Base-by-base conservation (phyloP, 768 basidiomycete genomes). In the Austroboletus eburneus region DNA sequence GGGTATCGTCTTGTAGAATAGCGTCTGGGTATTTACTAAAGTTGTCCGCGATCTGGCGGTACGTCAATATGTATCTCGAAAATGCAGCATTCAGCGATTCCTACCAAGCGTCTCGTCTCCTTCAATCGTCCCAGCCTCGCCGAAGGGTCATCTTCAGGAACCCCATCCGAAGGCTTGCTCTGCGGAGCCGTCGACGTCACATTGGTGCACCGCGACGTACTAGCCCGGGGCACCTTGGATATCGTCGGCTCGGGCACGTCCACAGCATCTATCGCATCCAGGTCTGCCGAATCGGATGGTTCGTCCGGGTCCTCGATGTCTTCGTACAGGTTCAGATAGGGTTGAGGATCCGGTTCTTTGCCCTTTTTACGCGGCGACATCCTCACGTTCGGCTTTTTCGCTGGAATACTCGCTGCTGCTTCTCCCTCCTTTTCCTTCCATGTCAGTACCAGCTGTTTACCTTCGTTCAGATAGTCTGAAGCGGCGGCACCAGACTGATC, bases 301-400 rank as follows among this genome's bases (percentile, higher is more conserved):
- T 56, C 49, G 23, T 62, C 66, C 0, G 56, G 39, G 2, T 66
- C 55, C 16, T 66, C 62, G 39, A 59, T 57, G 18, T 64, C 64
- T 14, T 66, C 64, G 49, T 66, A 66, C 9, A 66, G 30, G n/a
- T 39, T 38, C 5, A 17, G 36, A 30, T 49, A 63, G 9, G 39
- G 43, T 3, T 13, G 48, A 5, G 22, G 27, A 18, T 58, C 53
- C 1, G 50, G 48, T 23, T 45, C 51, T 36, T 64, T 64, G 24
- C 44, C 51, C 40, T 64, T 68, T 46, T 46, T 53, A 37, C 50
- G 46, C 2, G 51, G 30, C 5, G 33, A 9, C 6, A 46, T 33
- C 40, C 45, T 59, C 17, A 41, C 30, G 13, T 5, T 24, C 9
- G 32, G 14, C 27, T 42, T 65, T 39, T 42, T 66, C 9, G 23